Conservation (phyloP, 768 basidiomycete genomes). For the Trichaptum fuscoviolaceum region DNA sequence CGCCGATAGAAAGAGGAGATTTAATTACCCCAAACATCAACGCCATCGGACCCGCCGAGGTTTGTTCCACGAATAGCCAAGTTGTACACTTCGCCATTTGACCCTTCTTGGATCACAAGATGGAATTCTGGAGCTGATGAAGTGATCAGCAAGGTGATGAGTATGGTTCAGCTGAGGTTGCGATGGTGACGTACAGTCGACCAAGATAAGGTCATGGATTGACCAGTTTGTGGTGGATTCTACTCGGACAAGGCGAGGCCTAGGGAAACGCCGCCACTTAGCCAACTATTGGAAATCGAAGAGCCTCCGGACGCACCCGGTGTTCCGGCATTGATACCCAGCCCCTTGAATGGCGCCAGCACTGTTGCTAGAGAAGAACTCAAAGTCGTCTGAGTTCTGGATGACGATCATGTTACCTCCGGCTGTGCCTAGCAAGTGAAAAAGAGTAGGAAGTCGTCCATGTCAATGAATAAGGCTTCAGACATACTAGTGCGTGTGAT, state of each 20-base stretch:
- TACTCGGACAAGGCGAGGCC: slow-evolving; percentile 24
- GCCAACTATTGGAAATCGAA: background rate
- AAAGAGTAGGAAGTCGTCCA: background rate
- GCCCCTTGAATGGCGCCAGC: slow-evolving; percentile 25
- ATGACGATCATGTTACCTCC: slow-evolving; percentile 27
- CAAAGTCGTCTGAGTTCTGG: slow-evolving; percentile 26
- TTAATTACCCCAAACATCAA: slow-evolving; percentile 22
- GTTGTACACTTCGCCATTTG: slow-evolving; percentile 28
- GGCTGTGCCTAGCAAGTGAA: slow-evolving; percentile 12
- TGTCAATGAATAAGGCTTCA: background rate
- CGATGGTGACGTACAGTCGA: slow-evolving; percentile 17
- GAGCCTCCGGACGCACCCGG: slow-evolving; percentile 17
- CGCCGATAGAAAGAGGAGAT: background rate
- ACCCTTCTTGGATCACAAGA: slow-evolving; percentile 21
- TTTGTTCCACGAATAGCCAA: slow-evolving; percentile 24
- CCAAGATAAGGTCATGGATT: slow-evolving; percentile 27
- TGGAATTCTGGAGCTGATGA: slow-evolving; percentile 23
- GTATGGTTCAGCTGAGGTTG: background rate
- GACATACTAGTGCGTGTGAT: slow-evolving; percentile 23
- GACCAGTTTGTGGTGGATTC: slow-evolving; percentile 24
- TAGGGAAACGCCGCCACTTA: background rate
- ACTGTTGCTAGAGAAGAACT: slow-evolving; percentile 25
- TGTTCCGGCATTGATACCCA: slow-evolving; percentile 25
- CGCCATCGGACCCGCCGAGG: slow-evolving; percentile 25
- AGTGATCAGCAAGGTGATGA: background rate